phyloP scores from a whole-genome alignment of 2,329 filamentous ascomycete genomes.

The Penicillium hesseltinei region DNA sequence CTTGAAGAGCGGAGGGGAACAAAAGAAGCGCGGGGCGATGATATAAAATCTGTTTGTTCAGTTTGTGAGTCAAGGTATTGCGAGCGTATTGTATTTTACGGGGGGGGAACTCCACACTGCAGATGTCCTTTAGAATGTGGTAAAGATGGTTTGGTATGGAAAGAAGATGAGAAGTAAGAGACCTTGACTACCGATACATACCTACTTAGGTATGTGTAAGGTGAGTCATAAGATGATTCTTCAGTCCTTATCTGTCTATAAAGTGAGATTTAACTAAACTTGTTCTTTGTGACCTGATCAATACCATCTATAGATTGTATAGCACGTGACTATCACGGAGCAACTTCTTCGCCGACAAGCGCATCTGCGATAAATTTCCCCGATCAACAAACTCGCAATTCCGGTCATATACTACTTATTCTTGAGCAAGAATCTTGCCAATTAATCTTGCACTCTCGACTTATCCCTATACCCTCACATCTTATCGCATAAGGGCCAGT shows the following conservation, averaged over 20 bases:
- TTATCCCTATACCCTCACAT: background rate
- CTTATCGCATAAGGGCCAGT: slow-evolving; percentile 13
- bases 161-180: background rate
- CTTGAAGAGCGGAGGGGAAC: slow-evolving; percentile 18
- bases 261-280: background rate
- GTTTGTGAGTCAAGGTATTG: slow-evolving; percentile 13
- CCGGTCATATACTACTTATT: slow-evolving; percentile 3
- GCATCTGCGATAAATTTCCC: slow-evolving; percentile 26
- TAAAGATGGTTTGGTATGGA: background rate
- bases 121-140: background rate
- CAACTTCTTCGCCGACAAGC: slow-evolving; percentile 25
- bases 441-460: background rate
- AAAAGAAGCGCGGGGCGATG: slow-evolving; percentile 24
- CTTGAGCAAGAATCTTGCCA: background rate
- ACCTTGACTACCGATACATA: background rate
- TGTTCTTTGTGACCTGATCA: background rate
- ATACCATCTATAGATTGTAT: background rate
- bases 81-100: slow-evolving; percentile 7
- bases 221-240: too few species aligned
- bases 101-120: background rate
- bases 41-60: slow-evolving; percentile 22
- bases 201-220: too few species aligned
- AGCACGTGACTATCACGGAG: slow-evolving; percentile 28
- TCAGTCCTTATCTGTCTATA: too few species aligned
- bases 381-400: slow-evolving; percentile 18